These are phyloP conservation scores for Penicillium sp. DNA, from an alignment of 2,329 filamentous ascomycete species.

Conservation along the genomic window DNA sequence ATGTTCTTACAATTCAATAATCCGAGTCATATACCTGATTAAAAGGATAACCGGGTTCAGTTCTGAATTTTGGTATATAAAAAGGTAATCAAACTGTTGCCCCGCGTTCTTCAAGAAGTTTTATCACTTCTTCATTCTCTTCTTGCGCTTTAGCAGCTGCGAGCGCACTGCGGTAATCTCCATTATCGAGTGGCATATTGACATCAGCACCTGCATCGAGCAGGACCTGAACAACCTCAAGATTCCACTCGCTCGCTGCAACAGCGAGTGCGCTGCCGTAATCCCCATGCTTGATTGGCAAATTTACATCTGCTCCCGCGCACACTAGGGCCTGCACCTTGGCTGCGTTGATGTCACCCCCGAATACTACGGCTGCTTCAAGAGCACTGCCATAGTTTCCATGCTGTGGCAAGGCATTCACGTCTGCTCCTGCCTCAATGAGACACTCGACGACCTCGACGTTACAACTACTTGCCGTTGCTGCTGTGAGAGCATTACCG, in stretches of 20 bases:
- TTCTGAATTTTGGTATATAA: too few species aligned
- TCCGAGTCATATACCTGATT: too few species aligned
- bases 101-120: background rate
- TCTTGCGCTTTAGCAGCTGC: background rate
- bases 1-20: too few species aligned
- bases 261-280: constrained; percentile 2
- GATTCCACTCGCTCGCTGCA: background rate
- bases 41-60: too few species aligned
- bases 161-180: background rate
- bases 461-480: background rate
- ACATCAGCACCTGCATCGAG: constrained; percentile 4
- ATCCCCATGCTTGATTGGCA: background rate
- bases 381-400: constrained; percentile 1
- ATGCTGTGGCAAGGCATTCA: background rate
- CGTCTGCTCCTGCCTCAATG: constrained; percentile 3
- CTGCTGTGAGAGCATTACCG: constrained; percentile 1
- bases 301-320: constrained; percentile 4
- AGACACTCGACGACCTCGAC: too few species aligned
- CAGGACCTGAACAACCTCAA: background rate
- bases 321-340: constrained; percentile 1
- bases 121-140: background rate
- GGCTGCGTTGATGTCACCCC: background rate
- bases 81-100: background rate
- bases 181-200: background rate
- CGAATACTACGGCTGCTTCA: background rate